Percentiles rank a stretch among this genome's conserved stretches.
Conservation (phyloP, 2,329 filamentous ascomycete species). For the Blumeriella jaapii region DNA sequence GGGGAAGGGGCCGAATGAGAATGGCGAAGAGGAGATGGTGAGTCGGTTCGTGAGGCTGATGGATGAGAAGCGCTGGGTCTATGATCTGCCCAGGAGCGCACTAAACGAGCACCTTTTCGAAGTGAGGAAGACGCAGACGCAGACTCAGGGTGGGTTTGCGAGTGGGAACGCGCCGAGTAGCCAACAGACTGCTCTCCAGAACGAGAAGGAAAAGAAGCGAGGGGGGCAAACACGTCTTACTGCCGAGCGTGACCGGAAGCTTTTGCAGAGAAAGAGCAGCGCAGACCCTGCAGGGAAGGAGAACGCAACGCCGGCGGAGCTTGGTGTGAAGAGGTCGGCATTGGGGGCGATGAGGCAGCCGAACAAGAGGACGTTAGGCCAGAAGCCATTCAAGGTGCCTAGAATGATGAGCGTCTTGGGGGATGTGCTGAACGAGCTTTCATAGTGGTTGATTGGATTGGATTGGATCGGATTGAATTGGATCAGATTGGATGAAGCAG, state of each 20-base stretch:
- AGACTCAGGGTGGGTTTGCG: constrained; percentile 28
- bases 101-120: constrained; percentile 59
- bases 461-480: too few relatives aligned
- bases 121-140: constrained; percentile 38
- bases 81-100: constrained; percentile 55
- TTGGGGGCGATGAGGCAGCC: constrained; percentile 28
- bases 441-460: constrained; percentile 1
- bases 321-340: neutral
- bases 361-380: constrained; percentile 45
- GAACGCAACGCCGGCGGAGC: neutral
- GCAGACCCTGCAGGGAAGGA: constrained; percentile 9
- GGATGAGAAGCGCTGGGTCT: constrained; percentile 66
- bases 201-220: too few relatives aligned
- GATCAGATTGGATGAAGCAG: too few relatives aligned
- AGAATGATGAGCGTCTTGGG: constrained; percentile 36
- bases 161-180: constrained; percentile 2
- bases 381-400: constrained; percentile 37
- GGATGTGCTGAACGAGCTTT: constrained; percentile 55
- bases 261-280: constrained; percentile 7
- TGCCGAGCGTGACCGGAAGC: too few relatives aligned
- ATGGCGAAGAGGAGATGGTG: constrained; percentile 64
- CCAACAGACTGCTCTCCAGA: neutral
- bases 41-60: constrained; percentile 66
- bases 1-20: constrained; percentile 40
- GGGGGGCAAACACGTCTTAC: too few relatives aligned